Percentiles rank a stretch among this genome's conserved stretches.
Conservation (phyloP, 352 stramenopile genomes). For the Thalassiosira ordinaria region DNA sequence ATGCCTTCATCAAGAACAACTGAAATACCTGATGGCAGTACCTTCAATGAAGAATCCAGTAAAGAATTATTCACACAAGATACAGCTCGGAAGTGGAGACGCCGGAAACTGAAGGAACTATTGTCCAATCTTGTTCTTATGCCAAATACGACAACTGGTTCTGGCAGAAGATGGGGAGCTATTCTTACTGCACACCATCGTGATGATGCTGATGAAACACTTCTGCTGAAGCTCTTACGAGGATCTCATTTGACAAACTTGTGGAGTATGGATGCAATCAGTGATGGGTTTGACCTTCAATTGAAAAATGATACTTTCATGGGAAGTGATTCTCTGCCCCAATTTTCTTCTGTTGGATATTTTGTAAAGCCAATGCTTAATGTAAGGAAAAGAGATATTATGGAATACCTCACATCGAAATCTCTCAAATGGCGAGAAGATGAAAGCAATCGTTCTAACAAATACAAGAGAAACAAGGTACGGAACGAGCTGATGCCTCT, state of each 20-base stretch:
- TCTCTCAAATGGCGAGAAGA: slow-evolving; percentile 86
- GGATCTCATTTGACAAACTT: slow-evolving; percentile 87
- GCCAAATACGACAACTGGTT: slow-evolving; percentile 5
- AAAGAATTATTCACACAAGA: slow-evolving; percentile 81
- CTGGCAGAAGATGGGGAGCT: slow-evolving; percentile 50
- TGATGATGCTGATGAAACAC: slow-evolving; percentile 88
- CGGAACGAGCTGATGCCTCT: slow-evolving; percentile 86
- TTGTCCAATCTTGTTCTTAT: slow-evolving; percentile 42
- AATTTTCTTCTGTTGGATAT: slow-evolving; percentile 42
- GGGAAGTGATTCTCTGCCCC: slow-evolving; percentile 12
- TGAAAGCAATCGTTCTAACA: slow-evolving; percentile 79
- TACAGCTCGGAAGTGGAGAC: slow-evolving; percentile 74
- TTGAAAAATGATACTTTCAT: background rate
- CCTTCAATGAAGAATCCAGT: too few species aligned
- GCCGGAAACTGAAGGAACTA: slow-evolving; percentile 48
- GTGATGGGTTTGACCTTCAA: slow-evolving; percentile 48
- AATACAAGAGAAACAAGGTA: slow-evolving; percentile 86
- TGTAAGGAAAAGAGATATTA: slow-evolving; percentile 80
- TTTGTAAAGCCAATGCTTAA: slow-evolving; percentile 83
- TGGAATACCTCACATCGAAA: slow-evolving; percentile 72
- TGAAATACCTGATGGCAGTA: slow-evolving; percentile 19
- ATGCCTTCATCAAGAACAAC: background rate
- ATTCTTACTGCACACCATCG: slow-evolving; percentile 88
- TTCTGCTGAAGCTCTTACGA: slow-evolving; percentile 87
- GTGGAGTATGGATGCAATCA: slow-evolving; percentile 70